phyloP scores from a whole-genome alignment of 495 filamentous ascomycete species.

The Hyaloscypha variabilis region DNA sequence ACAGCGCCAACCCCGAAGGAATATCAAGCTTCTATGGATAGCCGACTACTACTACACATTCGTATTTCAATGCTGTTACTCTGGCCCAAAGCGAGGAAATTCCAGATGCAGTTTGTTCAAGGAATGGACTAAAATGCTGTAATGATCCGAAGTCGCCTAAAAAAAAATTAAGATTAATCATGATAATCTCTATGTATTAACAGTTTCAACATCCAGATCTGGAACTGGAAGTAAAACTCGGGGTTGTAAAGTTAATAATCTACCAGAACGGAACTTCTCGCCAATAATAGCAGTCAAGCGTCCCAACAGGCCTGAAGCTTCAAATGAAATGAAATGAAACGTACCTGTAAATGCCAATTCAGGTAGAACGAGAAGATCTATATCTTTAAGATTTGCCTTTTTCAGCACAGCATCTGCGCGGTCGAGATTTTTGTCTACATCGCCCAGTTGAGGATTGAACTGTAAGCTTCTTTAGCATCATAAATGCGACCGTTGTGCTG shows the following conservation, averaged over 20 bases:
- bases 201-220: no score
- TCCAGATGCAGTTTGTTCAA: background rate
- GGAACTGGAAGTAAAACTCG: no score
- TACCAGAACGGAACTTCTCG: no score
- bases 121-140: background rate
- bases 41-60: background rate
- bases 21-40: background rate
- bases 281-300: no score
- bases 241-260: no score
- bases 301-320: no score
- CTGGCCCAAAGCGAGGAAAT: background rate
- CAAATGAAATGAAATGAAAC: background rate
- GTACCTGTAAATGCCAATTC: background rate
- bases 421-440: background rate
- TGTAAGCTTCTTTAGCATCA: no score
- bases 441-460: no score
- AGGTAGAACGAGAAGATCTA: constrained; percentile 6
- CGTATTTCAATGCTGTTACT: background rate
- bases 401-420: background rate
- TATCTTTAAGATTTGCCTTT: background rate
- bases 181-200: no score
- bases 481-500: no score
- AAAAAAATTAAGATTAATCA: no score
- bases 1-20: background rate
- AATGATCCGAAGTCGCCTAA: background rate